A percentile compares a stretch with the other conserved stretches of the same genome.
Conservation (phyloP, 768 basidiomycete species). For the Cystofilobasidium capitatum region DNA sequence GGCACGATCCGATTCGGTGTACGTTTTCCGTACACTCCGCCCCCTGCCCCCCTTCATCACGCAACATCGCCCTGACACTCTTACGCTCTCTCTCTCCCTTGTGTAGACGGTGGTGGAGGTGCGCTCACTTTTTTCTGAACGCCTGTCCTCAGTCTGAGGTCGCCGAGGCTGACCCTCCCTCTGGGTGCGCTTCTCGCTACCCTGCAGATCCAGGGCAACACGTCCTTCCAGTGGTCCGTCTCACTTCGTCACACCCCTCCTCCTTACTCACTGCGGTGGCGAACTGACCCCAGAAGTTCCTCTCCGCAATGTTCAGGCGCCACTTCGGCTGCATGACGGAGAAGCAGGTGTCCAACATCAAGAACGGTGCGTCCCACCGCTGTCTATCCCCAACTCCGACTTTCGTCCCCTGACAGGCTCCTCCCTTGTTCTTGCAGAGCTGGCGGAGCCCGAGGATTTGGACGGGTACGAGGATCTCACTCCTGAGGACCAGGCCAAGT, state of each 20-base stretch:
- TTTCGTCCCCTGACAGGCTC: neutral
- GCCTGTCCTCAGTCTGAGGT: no score
- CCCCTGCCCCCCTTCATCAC: no score
- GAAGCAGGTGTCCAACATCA: neutral
- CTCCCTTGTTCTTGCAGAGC: neutral
- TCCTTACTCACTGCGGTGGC: no score
- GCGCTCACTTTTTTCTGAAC: no score
- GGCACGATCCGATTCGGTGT: neutral
- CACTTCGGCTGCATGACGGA: neutral
- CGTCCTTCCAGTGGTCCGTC: neutral
- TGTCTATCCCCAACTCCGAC: neutral
- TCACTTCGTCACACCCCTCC: no score
- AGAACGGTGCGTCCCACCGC: neutral
- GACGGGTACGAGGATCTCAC: slow-evolving; percentile 3
- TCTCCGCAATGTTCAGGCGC: neutral
- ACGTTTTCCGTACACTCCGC: no score
- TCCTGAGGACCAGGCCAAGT: neutral
- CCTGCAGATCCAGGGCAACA: neutral
- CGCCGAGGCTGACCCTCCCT: no score
- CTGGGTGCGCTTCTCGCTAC: no score
- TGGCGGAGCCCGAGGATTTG: neutral
- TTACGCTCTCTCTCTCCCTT: no score
- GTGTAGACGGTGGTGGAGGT: neutral
- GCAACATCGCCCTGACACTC: no score
- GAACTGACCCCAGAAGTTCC: no score